Conservation (phyloP, 1,139 yeast species). For the Blastobotrys elegans region DNA sequence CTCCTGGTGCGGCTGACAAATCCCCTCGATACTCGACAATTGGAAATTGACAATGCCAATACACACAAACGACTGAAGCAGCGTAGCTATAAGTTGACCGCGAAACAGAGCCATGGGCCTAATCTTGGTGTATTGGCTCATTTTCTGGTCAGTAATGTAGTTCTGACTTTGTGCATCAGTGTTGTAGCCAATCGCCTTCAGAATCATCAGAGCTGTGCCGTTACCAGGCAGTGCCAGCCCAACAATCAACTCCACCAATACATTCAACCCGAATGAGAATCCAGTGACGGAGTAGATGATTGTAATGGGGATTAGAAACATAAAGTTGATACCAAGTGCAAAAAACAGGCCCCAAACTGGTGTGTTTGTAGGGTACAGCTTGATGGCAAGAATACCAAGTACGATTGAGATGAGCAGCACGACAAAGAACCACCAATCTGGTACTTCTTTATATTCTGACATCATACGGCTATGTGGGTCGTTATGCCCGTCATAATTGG, state of each 20-base stretch:
- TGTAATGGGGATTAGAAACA: slow-evolving; percentile 50
- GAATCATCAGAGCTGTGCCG: slow-evolving; percentile 53
- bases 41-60: slow-evolving; percentile 50
- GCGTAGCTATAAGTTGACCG: slow-evolving; percentile 46
- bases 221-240: slow-evolving; percentile 65
- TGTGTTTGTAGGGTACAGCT: slow-evolving; percentile 41
- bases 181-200: slow-evolving; percentile 56
- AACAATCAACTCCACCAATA: slow-evolving; percentile 54
- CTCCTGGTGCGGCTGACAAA: slow-evolving; percentile 25
- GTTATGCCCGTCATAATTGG: slow-evolving; percentile 34
- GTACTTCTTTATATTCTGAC: slow-evolving; percentile 54
- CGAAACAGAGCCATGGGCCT: slow-evolving; percentile 59
- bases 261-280: slow-evolving; percentile 50
- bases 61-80: slow-evolving; percentile 38
- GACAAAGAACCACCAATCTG: slow-evolving; percentile 53
- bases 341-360: slow-evolving; percentile 55
- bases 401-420: slow-evolving; percentile 47
- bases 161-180: slow-evolving; percentile 56
- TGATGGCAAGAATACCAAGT: slow-evolving; percentile 45
- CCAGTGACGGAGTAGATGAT: slow-evolving; percentile 50
- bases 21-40: slow-evolving; percentile 35
- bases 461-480: slow-evolving; percentile 58
- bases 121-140: slow-evolving; percentile 53
- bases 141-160: slow-evolving; percentile 51
- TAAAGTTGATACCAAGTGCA: slow-evolving; percentile 49